Evolutionary conservation across 176 grass and related monocot species (phyloP).

Genomic region (Cenchrus americanus): DNA sequence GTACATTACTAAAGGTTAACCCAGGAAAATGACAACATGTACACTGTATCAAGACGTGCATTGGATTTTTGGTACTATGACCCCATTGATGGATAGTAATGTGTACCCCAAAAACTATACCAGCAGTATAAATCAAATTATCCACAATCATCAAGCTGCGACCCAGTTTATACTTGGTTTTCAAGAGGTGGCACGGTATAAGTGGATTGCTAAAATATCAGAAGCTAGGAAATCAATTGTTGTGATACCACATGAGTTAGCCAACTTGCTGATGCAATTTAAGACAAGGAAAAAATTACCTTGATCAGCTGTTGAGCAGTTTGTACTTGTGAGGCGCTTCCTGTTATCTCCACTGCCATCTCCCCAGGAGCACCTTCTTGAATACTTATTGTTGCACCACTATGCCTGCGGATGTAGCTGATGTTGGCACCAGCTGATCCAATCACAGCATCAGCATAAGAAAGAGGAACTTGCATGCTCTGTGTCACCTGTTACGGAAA

Average conservation of each 20-base stretch:
- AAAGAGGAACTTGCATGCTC: slow-evolving; percentile 94
- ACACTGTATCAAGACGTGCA: neutral
- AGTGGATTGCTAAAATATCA: slow-evolving; percentile 5
- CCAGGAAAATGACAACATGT: slow-evolving; percentile 1
- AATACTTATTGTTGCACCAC: slow-evolving; percentile 95
- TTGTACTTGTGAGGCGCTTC: slow-evolving; percentile 83
- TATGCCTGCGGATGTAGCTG: slow-evolving; percentile 90
- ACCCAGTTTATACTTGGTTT: neutral
- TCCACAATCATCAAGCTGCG: neutral
- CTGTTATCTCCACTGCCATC: slow-evolving; percentile 96
- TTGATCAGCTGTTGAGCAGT: slow-evolving; percentile 97
- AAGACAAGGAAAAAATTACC: slow-evolving; percentile 42
- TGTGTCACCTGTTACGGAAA: slow-evolving; percentile 65
- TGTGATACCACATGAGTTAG: neutral
- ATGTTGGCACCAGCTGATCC: slow-evolving; percentile 88
- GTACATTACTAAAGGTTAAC: neutral
- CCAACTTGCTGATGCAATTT: slow-evolving; percentile 30
- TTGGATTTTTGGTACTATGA: neutral
- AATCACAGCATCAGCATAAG: slow-evolving; percentile 96
- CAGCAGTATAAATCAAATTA: neutral
- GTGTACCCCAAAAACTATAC: neutral
- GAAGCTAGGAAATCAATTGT: neutral
- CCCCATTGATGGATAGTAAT: neutral
- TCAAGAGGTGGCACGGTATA: neutral
- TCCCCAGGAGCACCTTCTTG: slow-evolving; percentile 94